Conservation (phyloP, 148 eudicot genomes). For the Cornus controversa region DNA sequence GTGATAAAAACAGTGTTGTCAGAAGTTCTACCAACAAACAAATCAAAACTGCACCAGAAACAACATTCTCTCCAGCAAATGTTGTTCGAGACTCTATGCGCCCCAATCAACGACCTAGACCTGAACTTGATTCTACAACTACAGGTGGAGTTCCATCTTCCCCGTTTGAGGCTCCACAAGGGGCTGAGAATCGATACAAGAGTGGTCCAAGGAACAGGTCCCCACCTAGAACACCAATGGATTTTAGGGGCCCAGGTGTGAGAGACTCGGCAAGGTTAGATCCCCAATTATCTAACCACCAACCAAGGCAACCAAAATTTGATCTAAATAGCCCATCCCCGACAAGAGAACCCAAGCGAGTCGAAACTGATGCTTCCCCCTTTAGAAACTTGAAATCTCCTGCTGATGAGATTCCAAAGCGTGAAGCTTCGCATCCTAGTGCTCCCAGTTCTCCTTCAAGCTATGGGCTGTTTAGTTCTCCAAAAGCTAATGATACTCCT, state of each 20-base stretch:
- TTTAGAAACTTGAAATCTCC: slow-evolving; percentile 11
- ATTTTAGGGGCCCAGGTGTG: not conserved
- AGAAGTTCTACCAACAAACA: too few relatives aligned
- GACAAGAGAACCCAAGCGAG: slow-evolving; percentile 11
- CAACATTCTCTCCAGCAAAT: too few relatives aligned
- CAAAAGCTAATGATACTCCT: slow-evolving; percentile 3
- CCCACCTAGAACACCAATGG: not conserved
- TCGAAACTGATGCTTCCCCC: slow-evolving; percentile 4
- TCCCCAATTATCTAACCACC: slow-evolving; percentile 17
- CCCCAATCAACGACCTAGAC: too few relatives aligned
- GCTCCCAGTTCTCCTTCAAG: slow-evolving; percentile 14
- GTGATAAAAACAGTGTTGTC: too few relatives aligned
- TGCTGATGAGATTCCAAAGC: slow-evolving; percentile 5
- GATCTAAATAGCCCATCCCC: not conserved
- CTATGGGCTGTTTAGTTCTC: slow-evolving; percentile 42
- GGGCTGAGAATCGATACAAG: too few relatives aligned
- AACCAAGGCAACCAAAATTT: slow-evolving; percentile 18
- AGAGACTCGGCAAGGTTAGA: slow-evolving; percentile 15
- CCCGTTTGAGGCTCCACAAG: not conserved
- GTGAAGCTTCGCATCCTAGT: slow-evolving; percentile 8
- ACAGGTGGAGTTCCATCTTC: slow-evolving; percentile 18
- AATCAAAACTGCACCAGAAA: too few relatives aligned
- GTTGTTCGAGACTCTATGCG: too few relatives aligned
- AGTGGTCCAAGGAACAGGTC: too few relatives aligned
- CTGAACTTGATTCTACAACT: slow-evolving; percentile 14